Conservation (phyloP, 768 basidiomycete species). For the Kwoniella mangroviensis region DNA sequence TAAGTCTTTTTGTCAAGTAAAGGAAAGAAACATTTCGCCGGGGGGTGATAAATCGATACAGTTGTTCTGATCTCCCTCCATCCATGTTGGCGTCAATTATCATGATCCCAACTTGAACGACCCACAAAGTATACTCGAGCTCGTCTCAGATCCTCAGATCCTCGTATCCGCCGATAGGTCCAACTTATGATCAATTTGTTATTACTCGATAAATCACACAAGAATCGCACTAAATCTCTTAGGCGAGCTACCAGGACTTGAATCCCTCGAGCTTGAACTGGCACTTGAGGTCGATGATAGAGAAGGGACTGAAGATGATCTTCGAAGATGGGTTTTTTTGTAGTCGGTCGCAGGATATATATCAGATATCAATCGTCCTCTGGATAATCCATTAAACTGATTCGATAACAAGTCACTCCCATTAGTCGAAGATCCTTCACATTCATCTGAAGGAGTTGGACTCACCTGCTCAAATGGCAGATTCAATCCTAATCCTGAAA, state of each 20-base stretch:
- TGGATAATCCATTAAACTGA: not conserved
- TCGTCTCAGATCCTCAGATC: too few species aligned
- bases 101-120: too few species aligned
- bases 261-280: conserved; percentile 5
- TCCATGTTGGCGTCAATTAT: too few species aligned
- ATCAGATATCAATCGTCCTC: not conserved
- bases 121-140: too few species aligned
- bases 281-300: not conserved
- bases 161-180: too few species aligned
- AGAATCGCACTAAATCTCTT: conserved; percentile 1
- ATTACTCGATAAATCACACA: not conserved
- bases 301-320: conserved; percentile 23
- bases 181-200: too few species aligned
- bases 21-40: too few species aligned
- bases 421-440: not conserved
- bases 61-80: too few species aligned
- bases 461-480: not conserved
- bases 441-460: not conserved
- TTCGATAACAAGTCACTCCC: not conserved
- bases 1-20: too few species aligned
- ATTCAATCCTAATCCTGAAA: not conserved
- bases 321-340: conserved; percentile 5
- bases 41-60: too few species aligned
- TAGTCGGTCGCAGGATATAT: not conserved
- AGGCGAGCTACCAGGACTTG: conserved; percentile 9